A percentile compares a stretch with the other conserved stretches of the same genome.
phyloP scores from a whole-genome alignment of 306 rosid species.

The Corylus heterophylla region DNA sequence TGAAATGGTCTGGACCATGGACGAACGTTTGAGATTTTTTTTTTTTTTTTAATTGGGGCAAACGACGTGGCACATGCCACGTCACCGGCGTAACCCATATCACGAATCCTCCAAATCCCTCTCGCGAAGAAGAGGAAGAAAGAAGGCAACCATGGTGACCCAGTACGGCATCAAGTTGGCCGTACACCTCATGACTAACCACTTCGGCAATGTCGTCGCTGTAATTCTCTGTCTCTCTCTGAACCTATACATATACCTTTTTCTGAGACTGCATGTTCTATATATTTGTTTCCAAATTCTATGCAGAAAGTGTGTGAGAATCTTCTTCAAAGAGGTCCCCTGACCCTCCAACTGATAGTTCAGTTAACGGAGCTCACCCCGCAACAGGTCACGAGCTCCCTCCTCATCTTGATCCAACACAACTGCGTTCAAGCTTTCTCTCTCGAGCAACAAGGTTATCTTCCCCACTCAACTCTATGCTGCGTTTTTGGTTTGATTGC shows the following conservation, averaged over 20 bases:
- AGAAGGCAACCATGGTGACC: constrained; percentile 39
- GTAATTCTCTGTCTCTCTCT: constrained; percentile 38
- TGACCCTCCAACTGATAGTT: constrained; percentile 42
- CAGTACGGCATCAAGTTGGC: constrained; percentile 68
- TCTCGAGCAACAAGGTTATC: constrained; percentile 29
- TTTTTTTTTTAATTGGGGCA: too few species aligned
- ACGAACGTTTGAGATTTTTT: too few species aligned
- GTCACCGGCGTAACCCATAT: too few species aligned
- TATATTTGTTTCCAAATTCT: not conserved
- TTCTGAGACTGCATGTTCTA: not conserved
- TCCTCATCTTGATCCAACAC: constrained; percentile 85
- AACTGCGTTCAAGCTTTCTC: constrained; percentile 77
- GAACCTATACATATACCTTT: not conserved
- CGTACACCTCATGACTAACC: constrained; percentile 66
- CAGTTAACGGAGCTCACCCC: constrained; percentile 62
- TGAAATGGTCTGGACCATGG: too few species aligned
- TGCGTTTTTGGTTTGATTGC: not conserved
- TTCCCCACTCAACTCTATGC: not conserved
- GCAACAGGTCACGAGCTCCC: constrained; percentile 69
- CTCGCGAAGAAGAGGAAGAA: not conserved
- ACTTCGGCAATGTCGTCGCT: constrained; percentile 83
- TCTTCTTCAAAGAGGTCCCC: constrained; percentile 56
- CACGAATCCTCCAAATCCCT: not conserved
- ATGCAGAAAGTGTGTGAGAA: constrained; percentile 80
- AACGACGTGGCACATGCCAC: too few species aligned